Base-by-base conservation (phyloP, 805 yeast genomes). In the Millerozyma acaciae region DNA sequence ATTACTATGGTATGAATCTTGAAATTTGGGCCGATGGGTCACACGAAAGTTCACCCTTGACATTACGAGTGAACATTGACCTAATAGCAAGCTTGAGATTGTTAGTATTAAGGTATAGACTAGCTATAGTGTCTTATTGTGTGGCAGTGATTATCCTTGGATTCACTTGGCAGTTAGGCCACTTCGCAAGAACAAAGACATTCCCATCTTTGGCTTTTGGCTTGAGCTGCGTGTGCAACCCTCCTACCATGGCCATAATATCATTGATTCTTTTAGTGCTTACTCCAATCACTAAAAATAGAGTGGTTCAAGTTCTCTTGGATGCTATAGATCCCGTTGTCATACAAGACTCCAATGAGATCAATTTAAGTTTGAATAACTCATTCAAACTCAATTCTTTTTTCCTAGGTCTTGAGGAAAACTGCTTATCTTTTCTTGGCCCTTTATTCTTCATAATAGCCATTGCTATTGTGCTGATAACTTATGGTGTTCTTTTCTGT, bases 81-180 rank as follows among this genome's bases (percentile, higher is more conserved):
- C 55, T 76, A 51, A 45, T 73, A 28, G 65, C 70, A 19, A 80
- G 90, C 23, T 56, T 89, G 38, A 81, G 79, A 36, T 67, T 83
- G 42, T 57, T 89, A 29, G 80, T 84, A 4, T 64, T 88, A 44
- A 68, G 95, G 35, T 90, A 84, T 55, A 70, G 98, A 48, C 68
- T 90, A 9, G 76, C 84, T 1, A 62, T 83, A 25, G 80, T 84
- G 4, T 70, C 88, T 1, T 70, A 84, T 34, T 88, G 95, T 3
- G 64, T 81, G 1, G 75, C 77, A 24, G 62, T 84, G 12, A 68
- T 80, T 1, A 56, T 76, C 1, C 36, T 76, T 12, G 71, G 74
- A 0, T 43, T 82, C 28, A 46, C 73, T 2, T 46, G 76, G 14
- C 97, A 89, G 52, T 62, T 82, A 32, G 46, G 47, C 21, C 44